Base-by-base conservation (phyloP, 2,329 filamentous ascomycete species). In the Cytospora schulzeri region DNA sequence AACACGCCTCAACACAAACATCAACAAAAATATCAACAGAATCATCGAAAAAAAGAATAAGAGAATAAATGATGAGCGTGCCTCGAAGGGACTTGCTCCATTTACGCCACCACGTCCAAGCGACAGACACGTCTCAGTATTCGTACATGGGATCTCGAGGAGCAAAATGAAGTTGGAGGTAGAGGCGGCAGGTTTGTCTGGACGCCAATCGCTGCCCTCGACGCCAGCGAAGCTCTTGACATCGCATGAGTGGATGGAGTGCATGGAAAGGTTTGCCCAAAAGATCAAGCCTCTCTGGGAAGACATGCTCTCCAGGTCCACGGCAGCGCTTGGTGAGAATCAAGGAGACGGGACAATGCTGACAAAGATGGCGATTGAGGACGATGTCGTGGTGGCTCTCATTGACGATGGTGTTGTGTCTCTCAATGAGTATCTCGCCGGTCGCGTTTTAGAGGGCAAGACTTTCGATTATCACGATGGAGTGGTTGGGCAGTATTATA, bases 341-440 rank as follows among this genome's bases (percentile, higher is more conserved):
- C 19, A 17, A 2, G 14, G 12, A 1, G 9, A 15, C 2, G 15
- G 3, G 24, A 8, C 9, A 4, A 59, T 9, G 31, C 22, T 26
- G 6, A 17, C 4, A 15, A n/a, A 3, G 4, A 8, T 8, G 4
- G n/a, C 29, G 1, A 31, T 22, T 2, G 31, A 60, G 7, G 7
- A 53, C 11, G 58, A 60, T 9, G 29, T 60, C 0, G 2, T 60
- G 11, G 58, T 60, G 6, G 58, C 58, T 3, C 58, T 60, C 2
- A 60, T 60, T 22, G 58, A 60, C 4, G 58, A 60, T 3, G 58
- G 58, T 19, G 58, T 60, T 17, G 5, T 35, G 9, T 1, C 41
- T 0, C 9, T 60, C 17, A 28, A 60, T 4, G 22, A 53, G 24
- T 11, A 11, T 1, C 19, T 60, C 0, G 50, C 12, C 14, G 58